Conservation (phyloP, 1,284 basidiomycete genomes). For the Irpex sp. region DNA sequence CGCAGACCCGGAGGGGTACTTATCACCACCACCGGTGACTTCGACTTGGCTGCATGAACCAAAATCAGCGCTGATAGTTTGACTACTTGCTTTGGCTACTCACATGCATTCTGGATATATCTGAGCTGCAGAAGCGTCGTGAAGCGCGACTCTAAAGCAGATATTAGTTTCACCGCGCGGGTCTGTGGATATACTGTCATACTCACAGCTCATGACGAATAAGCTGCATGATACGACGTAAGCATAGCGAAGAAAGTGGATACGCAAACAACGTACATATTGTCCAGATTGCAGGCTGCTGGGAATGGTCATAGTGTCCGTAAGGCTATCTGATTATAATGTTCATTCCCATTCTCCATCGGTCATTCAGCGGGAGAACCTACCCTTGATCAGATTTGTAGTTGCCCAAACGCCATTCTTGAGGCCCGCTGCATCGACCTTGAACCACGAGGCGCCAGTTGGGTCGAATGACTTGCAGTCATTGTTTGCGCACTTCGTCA, state of each 20-base stretch:
- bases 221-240: conserved; percentile 18
- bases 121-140: conserved; percentile 25
- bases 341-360: neutral
- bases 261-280: conserved; percentile 25
- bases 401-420: conserved; percentile 31
- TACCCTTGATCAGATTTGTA: conserved; percentile 27
- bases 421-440: conserved; percentile 33
- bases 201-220: conserved; percentile 33
- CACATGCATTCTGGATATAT: conserved; percentile 31
- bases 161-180: neutral
- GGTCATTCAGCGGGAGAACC: conserved; percentile 14
- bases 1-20: conserved; percentile 23
- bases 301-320: conserved; percentile 32
- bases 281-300: conserved; percentile 31
- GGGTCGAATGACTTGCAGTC: conserved; percentile 33
- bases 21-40: conserved; percentile 30
- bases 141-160: conserved; percentile 25
- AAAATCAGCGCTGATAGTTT: conserved; percentile 13
- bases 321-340: conserved; percentile 18
- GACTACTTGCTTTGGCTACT: conserved; percentile 9
- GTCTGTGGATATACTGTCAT: neutral
- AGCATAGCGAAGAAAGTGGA: neutral
- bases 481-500: conserved; percentile 32
- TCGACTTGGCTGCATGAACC: conserved; percentile 29
- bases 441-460: conserved; percentile 34